Conservation (phyloP, 345 rosid species). For the Populus nigra region DNA sequence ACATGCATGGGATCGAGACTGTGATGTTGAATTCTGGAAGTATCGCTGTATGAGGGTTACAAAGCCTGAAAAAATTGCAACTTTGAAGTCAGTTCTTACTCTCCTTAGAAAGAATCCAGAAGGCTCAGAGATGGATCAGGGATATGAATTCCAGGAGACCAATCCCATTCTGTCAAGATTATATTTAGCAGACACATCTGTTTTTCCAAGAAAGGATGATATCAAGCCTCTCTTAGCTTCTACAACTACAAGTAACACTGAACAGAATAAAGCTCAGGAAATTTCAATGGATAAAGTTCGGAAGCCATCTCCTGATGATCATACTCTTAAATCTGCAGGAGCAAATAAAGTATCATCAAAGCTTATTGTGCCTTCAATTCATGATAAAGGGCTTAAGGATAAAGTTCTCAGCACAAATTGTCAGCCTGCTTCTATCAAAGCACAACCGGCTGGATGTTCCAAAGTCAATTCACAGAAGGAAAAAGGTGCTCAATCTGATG, state of each 20-base stretch:
- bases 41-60: constrained; percentile 71
- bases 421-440: constrained; percentile 35
- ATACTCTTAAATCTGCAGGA: constrained; percentile 38
- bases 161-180: constrained; percentile 85
- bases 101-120: constrained; percentile 59
- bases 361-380: constrained; percentile 29
- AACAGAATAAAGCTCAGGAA: constrained; percentile 26
- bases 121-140: constrained; percentile 33
- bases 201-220: constrained; percentile 83
- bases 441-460: constrained; percentile 32
- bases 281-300: constrained; percentile 32
- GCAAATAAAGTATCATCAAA: constrained; percentile 38
- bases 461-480: constrained; percentile 38
- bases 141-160: constrained; percentile 44
- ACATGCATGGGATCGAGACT: constrained; percentile 93
- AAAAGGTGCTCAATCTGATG: constrained; percentile 39
- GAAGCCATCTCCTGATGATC: constrained; percentile 30
- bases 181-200: constrained; percentile 94
- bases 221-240: constrained; percentile 69
- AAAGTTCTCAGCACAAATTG: constrained; percentile 41
- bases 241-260: constrained; percentile 37
- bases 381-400: constrained; percentile 42
- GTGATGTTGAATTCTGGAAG: constrained; percentile 99
- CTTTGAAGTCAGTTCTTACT: constrained; percentile 82
- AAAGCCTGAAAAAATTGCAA: constrained; percentile 89